These are phyloP conservation scores for Astragalus glycyphyllos DNA, from an alignment of 306 rosid species.

Conservation along the genomic window DNA sequence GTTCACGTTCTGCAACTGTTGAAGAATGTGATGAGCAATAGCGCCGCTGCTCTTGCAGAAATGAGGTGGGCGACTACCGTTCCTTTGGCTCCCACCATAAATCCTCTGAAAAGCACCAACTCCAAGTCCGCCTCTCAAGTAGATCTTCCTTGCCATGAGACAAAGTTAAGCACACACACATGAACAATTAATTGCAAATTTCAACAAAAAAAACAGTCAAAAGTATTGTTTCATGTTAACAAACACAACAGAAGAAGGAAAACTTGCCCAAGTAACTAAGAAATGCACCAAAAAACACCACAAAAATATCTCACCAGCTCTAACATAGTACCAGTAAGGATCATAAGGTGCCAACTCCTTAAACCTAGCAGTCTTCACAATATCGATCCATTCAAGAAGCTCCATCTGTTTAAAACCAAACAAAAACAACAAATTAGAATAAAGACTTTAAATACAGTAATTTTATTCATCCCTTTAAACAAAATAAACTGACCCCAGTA, in stretches of 20 bases:
- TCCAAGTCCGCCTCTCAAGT: slow-evolving; percentile 56
- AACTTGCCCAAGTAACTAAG: background rate
- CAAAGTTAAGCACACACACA: background rate
- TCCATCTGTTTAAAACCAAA: slow-evolving; percentile 57
- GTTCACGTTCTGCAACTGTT: slow-evolving; percentile 45
- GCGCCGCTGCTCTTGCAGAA: slow-evolving; percentile 56
- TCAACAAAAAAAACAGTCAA: background rate
- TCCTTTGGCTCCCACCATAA: slow-evolving; percentile 58
- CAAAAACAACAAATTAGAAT: background rate
- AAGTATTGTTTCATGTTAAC: background rate
- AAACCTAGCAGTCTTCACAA: slow-evolving; percentile 73
- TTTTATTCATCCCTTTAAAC: too few relatives aligned
- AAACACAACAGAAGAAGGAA: background rate
- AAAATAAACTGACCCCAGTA: too few relatives aligned
- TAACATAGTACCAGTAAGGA: slow-evolving; percentile 74
- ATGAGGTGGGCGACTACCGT: slow-evolving; percentile 56
- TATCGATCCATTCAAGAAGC: slow-evolving; percentile 76
- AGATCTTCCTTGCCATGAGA: slow-evolving; percentile 53
- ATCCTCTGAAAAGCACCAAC: slow-evolving; percentile 57
- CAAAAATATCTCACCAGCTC: slow-evolving; percentile 56
- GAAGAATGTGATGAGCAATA: slow-evolving; percentile 53
- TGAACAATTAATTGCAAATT: background rate
- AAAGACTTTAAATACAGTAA: background rate
- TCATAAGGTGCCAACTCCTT: slow-evolving; percentile 86
- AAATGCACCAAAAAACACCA: too few relatives aligned